A percentile compares a stretch with the other conserved stretches of the same genome.
Conservation (phyloP, 192 early-diverging fungal species). For the Backusella psychrophila region DNA sequence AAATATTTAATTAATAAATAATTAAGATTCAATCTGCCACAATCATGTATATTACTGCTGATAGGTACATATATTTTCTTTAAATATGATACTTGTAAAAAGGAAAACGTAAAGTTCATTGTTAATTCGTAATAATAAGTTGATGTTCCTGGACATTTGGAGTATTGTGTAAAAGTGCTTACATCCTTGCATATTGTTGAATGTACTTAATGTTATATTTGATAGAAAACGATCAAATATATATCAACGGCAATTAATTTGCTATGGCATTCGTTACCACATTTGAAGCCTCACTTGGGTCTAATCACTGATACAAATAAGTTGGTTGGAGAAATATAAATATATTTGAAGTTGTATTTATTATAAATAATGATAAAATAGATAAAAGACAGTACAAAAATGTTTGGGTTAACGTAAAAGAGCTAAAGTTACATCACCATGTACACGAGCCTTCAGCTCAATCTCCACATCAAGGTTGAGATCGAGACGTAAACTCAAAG, state of each 20-base stretch:
- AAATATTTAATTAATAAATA: background rate
- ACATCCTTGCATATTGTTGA: background rate
- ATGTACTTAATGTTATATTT: background rate
- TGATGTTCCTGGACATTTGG: too few species aligned
- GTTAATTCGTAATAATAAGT: too few species aligned
- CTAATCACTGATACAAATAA: background rate
- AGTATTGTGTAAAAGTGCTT: too few species aligned
- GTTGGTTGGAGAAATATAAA: background rate
- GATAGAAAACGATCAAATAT: background rate
- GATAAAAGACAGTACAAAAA: background rate
- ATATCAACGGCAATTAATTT: background rate
- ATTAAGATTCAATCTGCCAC: too few species aligned
- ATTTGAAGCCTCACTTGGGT: background rate
- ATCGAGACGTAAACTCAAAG: constrained; percentile 14
- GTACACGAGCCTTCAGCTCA: constrained; percentile 20
- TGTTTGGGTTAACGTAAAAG: constrained; percentile 9
- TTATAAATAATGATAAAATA: background rate
- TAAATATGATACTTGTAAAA: too few species aligned
- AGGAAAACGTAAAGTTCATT: too few species aligned
- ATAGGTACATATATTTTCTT: too few species aligned
- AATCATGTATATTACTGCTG: too few species aligned
- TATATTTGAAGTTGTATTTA: background rate
- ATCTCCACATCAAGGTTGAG: constrained; percentile 22
- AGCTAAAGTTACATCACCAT: constrained; percentile 27
- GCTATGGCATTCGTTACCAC: background rate